Evolutionary conservation across 331 rosid genomes (phyloP).

Genomic region (Pyracantha coccinea): DNA sequence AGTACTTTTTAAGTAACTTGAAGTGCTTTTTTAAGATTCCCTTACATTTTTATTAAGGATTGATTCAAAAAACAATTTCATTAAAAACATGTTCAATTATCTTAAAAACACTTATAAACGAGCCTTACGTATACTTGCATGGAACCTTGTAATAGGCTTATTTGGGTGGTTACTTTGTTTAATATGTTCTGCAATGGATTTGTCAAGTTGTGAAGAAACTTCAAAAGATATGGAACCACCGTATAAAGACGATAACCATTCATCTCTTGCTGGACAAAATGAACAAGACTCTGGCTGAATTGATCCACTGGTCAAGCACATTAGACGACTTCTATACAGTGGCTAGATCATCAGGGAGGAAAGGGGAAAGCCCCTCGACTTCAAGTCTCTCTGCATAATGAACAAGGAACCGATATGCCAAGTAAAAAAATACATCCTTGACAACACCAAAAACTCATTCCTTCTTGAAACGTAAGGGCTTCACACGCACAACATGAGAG

Average conservation of each 20-base stretch:
- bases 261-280: constrained; percentile 93
- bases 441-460: constrained; percentile 98
- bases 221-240: constrained; percentile 88
- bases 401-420: constrained; percentile 97
- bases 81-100: no score
- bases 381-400: constrained; percentile 96
- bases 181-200: constrained; percentile 13
- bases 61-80: no score
- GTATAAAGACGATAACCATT: constrained; percentile 87
- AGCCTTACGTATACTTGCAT: no score
- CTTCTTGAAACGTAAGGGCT: constrained; percentile 87
- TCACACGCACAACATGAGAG: constrained; percentile 97
- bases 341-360: constrained; percentile 53
- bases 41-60: no score
- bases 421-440: constrained; percentile 90
- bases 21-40: no score
- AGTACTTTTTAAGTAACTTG: no score
- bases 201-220: constrained; percentile 91
- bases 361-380: constrained; percentile 67
- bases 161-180: no score
- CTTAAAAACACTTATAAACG: no score
- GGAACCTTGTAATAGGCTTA: no score
- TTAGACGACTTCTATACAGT: constrained; percentile 67
- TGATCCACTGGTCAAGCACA: constrained; percentile 98
- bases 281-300: constrained; percentile 91